These are phyloP conservation scores for Sonneratia caseolaris DNA, from an alignment of 345 rosid species.

Conservation along the genomic window DNA sequence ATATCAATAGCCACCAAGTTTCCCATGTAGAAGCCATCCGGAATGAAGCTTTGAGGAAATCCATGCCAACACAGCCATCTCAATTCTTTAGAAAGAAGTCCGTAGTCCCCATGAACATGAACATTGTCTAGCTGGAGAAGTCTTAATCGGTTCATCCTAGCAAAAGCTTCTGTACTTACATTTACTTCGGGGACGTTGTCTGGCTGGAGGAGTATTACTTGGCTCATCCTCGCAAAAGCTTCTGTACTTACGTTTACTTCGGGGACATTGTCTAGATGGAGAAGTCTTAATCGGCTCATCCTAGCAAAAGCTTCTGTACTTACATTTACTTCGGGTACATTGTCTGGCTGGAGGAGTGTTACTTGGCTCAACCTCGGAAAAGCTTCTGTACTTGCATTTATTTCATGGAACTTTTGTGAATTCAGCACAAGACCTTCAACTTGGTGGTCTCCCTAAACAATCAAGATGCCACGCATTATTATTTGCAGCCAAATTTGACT, in stretches of 20 bases:
- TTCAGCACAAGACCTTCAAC: constrained; percentile 9
- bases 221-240: constrained; percentile 10
- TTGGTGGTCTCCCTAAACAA: constrained; percentile 5
- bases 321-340: neutral
- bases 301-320: constrained; percentile 4
- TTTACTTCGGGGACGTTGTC: neutral
- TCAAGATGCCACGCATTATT: neutral
- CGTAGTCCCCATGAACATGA: neutral
- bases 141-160: constrained; percentile 8
- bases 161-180: constrained; percentile 4
- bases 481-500: neutral
- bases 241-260: neutral
- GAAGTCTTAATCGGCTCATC: constrained; percentile 10
- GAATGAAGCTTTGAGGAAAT: neutral
- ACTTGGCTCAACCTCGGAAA: constrained; percentile 7
- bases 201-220: constrained; percentile 3
- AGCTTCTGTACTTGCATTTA: neutral
- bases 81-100: neutral
- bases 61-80: constrained; percentile 12
- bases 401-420: neutral
- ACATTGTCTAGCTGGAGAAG: constrained; percentile 4
- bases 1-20: neutral
- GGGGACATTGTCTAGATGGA: neutral
- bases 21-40: neutral
- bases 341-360: constrained; percentile 5